These are phyloP conservation scores for Elongisporangium undulatum DNA, from an alignment of 352 stramenopile species.

Conservation along the genomic window DNA sequence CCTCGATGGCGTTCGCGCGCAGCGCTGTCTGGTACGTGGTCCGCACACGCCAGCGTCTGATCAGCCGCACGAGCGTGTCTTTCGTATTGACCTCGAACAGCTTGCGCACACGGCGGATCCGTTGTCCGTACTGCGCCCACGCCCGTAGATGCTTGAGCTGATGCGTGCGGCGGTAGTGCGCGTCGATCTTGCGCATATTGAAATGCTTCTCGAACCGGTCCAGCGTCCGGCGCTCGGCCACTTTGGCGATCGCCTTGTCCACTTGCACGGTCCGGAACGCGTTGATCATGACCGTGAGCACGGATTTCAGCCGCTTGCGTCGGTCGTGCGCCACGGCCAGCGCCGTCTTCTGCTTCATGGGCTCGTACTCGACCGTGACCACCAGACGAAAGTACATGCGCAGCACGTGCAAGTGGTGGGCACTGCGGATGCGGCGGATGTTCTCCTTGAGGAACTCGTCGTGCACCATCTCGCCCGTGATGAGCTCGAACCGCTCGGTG, in stretches of 20 bases:
- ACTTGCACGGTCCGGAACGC: conserved; percentile 51
- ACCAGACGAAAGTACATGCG: conserved; percentile 56
- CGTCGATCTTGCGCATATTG: conserved; percentile 70
- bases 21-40: conserved; percentile 54
- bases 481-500: conserved; percentile 58
- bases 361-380: conserved; percentile 29
- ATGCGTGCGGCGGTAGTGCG: conserved; percentile 44
- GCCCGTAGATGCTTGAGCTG: conserved; percentile 52
- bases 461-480: conserved; percentile 75
- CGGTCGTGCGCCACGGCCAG: conserved; percentile 30
- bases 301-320: conserved; percentile 18
- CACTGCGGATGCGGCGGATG: conserved; percentile 44
- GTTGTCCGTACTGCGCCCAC: conserved; percentile 40
- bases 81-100: conserved; percentile 62
- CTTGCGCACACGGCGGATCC: conserved; percentile 50
- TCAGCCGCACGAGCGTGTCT: conserved; percentile 27
- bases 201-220: conserved; percentile 62
- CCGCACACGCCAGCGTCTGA: conserved; percentile 46
- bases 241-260: conserved; percentile 45
- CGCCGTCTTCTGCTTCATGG: conserved; percentile 34
- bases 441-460: conserved; percentile 79
- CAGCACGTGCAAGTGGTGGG: conserved; percentile 23
- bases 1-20: conserved; percentile 39
- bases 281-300: conserved; percentile 36
- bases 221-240: conserved; percentile 49